phyloP scores from a whole-genome alignment of 345 rosid genomes.

The Dovyalis caffra region DNA sequence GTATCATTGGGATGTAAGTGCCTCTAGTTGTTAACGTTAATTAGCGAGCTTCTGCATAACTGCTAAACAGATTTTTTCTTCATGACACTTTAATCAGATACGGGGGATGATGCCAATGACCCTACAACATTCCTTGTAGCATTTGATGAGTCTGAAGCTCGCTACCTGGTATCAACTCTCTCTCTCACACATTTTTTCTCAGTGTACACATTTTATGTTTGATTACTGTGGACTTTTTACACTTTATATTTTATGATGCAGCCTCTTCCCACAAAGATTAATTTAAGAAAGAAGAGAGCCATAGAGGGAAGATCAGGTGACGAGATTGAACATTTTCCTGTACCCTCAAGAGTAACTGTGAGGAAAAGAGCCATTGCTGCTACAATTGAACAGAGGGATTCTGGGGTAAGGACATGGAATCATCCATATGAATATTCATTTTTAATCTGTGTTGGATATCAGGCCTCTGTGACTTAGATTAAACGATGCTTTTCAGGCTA shows the following conservation, averaged over 20 bases:
- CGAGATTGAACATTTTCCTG: conserved; percentile 83
- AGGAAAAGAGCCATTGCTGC: conserved; percentile 60
- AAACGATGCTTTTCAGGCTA: conserved; percentile 43
- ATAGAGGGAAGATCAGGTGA: conserved; percentile 79
- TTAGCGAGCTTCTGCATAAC: not conserved
- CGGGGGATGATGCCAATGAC: conserved; percentile 66
- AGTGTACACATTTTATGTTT: not conserved
- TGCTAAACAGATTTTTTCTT: conserved; percentile 13
- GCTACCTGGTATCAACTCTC: conserved; percentile 63
- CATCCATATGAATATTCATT: conserved; percentile 4
- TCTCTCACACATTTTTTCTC: not conserved
- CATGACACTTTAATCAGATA: conserved; percentile 44
- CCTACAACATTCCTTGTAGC: conserved; percentile 75
- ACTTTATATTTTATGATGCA: conserved; percentile 28
- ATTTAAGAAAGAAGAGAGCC: conserved; percentile 77
- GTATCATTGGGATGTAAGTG: conserved; percentile 93
- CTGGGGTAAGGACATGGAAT: conserved; percentile 48
- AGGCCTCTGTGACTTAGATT: not conserved
- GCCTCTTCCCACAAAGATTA: conserved; percentile 92
- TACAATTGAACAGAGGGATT: conserved; percentile 62
- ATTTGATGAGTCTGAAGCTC: conserved; percentile 69
- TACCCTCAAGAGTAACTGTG: conserved; percentile 72
- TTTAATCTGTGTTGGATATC: not conserved
- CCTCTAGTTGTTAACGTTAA: not conserved
- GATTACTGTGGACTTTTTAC: conserved; percentile 8